These are phyloP conservation scores for Phytophthora sp. DNA, from an alignment of 352 stramenopile genomes.

Conservation along the genomic window DNA sequence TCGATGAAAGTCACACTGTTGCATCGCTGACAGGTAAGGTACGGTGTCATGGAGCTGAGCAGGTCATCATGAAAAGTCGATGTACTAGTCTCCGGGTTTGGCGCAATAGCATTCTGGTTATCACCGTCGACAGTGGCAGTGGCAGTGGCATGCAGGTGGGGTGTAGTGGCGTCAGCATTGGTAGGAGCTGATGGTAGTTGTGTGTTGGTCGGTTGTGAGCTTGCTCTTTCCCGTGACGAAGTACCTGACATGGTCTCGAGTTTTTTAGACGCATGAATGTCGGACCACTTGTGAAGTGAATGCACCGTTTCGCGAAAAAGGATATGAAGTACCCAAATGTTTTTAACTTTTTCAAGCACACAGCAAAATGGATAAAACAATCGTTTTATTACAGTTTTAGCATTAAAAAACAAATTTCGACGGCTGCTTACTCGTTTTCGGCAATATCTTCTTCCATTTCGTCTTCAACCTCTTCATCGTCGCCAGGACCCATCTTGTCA, in stretches of 20 bases:
- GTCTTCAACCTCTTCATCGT: slow-evolving; percentile 59
- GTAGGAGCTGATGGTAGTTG: not conserved
- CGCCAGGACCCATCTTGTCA: slow-evolving; percentile 33
- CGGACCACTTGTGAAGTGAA: not conserved
- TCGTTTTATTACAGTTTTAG: no score
- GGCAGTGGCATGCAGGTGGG: not conserved
- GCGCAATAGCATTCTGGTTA: not conserved
- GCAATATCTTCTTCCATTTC: slow-evolving; percentile 86
- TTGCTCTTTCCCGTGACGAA: slow-evolving; percentile 1
- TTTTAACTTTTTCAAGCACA: no score
- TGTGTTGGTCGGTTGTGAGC: not conserved
- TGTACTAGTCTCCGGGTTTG: not conserved
- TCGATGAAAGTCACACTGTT: slow-evolving; percentile 84
- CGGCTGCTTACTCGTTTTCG: slow-evolving; percentile 58
- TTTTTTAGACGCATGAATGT: slow-evolving; percentile 11
- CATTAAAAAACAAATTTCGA: no score
- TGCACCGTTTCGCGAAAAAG: slow-evolving; percentile 1
- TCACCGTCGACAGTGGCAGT: not conserved
- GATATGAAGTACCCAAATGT: no score
- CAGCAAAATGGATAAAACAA: no score
- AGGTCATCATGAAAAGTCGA: slow-evolving; percentile 20
- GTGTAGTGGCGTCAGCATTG: not conserved
- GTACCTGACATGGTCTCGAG: slow-evolving; percentile 14
- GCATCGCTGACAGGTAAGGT: slow-evolving; percentile 79
- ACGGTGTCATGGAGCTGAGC: slow-evolving; percentile 56